Evolutionary conservation across 495 filamentous ascomycete genomes (phyloP), one percentile per base, ranked within the genome.

Genomic region (Aspergillus funiculosus): DNA sequence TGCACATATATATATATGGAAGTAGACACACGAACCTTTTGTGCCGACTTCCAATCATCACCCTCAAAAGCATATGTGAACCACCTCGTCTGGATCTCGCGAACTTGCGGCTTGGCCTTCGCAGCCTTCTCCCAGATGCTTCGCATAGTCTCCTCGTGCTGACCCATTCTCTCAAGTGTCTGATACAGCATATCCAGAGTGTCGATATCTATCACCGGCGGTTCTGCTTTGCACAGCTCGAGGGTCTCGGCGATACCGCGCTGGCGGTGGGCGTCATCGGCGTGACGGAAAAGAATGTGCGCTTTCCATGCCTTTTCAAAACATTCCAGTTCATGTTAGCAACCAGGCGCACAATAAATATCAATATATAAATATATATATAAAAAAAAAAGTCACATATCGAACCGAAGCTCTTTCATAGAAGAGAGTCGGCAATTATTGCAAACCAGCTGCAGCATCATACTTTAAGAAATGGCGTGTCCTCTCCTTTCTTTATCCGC

Each of bases 401-500:
- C n/a, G 10, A 31, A 22, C 29, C 6, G 21, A 15, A 29, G 24
- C 17, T 39, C 22, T 66, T 58, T 43, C 35, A 20, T 20, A 30
- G n/a, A 29, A 21, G 17, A 31, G 27, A 9, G 15, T 7, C 5
- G 21, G 4, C 18, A 18, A 3, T 32, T 4, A 45, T 28, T 43
- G 17, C 41, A 45, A 5, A 45, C 7, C 18, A 27, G 19, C n/a
- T 7, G 14, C 7, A n/a, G 11, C 19, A 31, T 34, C 58, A 50
- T 44, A 66, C 70, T 43, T 53, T 69, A 22, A 73, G 28, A 42
- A 72, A 73, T 9, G 54, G 50, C 0, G 66, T 68, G 39, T 76
- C 69, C 48, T 81, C 78, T 28, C 79, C 75, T 47, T 79, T 82
- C 56, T 80, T 82, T 31, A 78, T 65, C 31, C 75, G 73, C 48